Base-by-base conservation (phyloP, 805 yeast species). In the Ogataea thermomethanolica region DNA sequence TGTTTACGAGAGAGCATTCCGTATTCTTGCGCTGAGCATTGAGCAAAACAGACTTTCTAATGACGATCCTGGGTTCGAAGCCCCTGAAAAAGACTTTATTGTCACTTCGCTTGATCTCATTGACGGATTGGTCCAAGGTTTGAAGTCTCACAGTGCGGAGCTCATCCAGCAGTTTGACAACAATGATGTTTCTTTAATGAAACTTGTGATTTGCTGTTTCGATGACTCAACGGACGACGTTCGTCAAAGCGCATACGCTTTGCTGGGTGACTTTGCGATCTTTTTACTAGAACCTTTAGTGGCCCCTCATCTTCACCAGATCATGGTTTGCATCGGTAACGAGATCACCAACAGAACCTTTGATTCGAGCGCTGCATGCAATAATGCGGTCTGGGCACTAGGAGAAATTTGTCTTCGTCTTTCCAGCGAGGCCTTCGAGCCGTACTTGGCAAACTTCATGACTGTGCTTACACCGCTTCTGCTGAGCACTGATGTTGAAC, bases 91-190 rank as follows among this genome's bases (percentile, higher is more conserved):
- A 56, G 97, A 90, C 61, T 89, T 90, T 53, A 74, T 87, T 44
- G 88, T 91, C 25, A 87, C 97, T 1, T 78, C 96, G 1, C 60
- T 93, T 28, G 99, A 93, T 58, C 71, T 93, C 53, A 74, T 93
- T 23, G 98, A 91, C 61, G 99, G 99, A 3, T 66, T 93, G 40
- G 81, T 89, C 15, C 98, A 91, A 65, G 98, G 97, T 1, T 70
- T 93, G 41, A 85, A 84, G 10, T 61, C 67, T 7, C 80, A 79
- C 46, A 70, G 80, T 23, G 76, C 70, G 8, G 82, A 76, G 29
- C 65, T 85, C 47, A 71, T 83, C 35, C 36, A 38, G 33, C 53
- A 50, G 21, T 48, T 44, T 36, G 61, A 56, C 22, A 44, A 56
- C 1, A 48, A 46, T 21, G 67, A 65, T 23, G 58, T 57, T 2